phyloP scores from a whole-genome alignment of 192 early-diverging fungal species.

The Backusella westeae region DNA sequence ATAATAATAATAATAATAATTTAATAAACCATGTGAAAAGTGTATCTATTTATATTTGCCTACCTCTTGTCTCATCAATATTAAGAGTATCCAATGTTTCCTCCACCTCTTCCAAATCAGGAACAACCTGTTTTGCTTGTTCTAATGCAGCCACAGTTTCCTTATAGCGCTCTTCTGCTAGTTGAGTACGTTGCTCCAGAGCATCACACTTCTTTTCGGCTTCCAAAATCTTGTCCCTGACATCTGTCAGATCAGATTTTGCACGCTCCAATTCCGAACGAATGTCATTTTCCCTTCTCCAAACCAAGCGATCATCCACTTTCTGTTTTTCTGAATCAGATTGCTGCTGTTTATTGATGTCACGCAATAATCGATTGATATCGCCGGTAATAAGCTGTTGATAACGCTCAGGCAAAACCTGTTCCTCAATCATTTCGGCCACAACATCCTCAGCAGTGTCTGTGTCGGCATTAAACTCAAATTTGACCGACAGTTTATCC shows the following conservation, averaged over 20 bases:
- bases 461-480: slow-evolving; percentile 75
- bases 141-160: slow-evolving; percentile 17
- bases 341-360: slow-evolving; percentile 52
- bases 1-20: neutral
- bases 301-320: slow-evolving; percentile 41
- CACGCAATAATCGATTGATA: slow-evolving; percentile 75
- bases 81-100: neutral
- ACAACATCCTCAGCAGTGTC: slow-evolving; percentile 81
- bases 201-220: slow-evolving; percentile 24
- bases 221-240: slow-evolving; percentile 11
- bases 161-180: slow-evolving; percentile 28
- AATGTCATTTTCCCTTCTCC: slow-evolving; percentile 35
- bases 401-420: slow-evolving; percentile 70
- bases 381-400: slow-evolving; percentile 73
- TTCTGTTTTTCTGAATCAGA: slow-evolving; percentile 61
- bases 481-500: slow-evolving; percentile 76
- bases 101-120: neutral
- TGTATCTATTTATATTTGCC: no score
- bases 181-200: slow-evolving; percentile 19
- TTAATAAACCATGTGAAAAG: no score
- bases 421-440: slow-evolving; percentile 79
- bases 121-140: slow-evolving; percentile 1
- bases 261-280: slow-evolving; percentile 29
- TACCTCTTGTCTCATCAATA: slow-evolving; percentile 8
- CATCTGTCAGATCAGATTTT: slow-evolving; percentile 6